Percentiles rank a stretch among this genome's conserved stretches.
phyloP scores from a whole-genome alignment of 441 rosid genomes.

The Erodium texanum region DNA sequence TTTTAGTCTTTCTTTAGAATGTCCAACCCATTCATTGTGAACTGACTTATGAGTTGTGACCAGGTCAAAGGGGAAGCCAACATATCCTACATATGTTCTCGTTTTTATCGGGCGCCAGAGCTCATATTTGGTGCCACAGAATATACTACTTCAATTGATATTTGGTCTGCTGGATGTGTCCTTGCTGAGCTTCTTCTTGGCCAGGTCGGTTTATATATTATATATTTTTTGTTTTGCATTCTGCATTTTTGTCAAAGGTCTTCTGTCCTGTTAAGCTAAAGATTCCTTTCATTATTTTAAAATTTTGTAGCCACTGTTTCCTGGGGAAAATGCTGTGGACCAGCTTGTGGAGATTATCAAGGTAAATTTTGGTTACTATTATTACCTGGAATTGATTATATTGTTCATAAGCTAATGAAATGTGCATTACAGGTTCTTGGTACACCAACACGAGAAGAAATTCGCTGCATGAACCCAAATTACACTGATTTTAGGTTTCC shows the following conservation, averaged over 20 bases:
- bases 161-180: conserved; percentile 99
- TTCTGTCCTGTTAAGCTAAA: neutral
- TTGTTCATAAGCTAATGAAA: neutral
- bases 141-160: conserved; percentile 92
- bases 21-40: neutral
- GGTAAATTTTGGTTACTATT: conserved; percentile 30
- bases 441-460: conserved; percentile 96
- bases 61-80: conserved; percentile 92
- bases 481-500: conserved; percentile 93
- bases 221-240: neutral
- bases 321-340: conserved; percentile 97
- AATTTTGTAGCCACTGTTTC: conserved; percentile 65
- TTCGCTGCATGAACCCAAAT: conserved; percentile 96
- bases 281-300: neutral
- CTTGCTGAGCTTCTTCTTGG: conserved; percentile 98
- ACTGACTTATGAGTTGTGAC: conserved; percentile 12
- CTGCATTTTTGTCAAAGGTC: neutral
- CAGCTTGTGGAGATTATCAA: conserved; percentile 97
- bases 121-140: conserved; percentile 98
- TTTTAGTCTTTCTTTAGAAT: neutral
- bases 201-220: conserved; percentile 46
- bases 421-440: conserved; percentile 69
- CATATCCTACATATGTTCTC: conserved; percentile 88
- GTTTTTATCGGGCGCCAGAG: conserved; percentile 96
- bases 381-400: neutral